Conservation (phyloP, 495 filamentous ascomycete genomes). For the Penicillium nucicola region DNA sequence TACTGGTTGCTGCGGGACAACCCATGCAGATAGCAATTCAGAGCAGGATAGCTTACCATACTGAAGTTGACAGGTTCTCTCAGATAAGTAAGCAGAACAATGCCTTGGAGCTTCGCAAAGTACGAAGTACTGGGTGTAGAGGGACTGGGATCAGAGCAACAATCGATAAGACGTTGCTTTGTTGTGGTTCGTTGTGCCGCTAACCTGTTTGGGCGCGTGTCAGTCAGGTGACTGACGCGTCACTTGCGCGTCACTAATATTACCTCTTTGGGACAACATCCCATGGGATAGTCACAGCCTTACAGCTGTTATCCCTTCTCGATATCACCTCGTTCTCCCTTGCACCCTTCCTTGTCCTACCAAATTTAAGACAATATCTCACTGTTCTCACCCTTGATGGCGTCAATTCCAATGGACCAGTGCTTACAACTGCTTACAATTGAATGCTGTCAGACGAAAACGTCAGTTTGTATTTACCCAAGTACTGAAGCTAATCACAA, state of each 20-base stretch:
- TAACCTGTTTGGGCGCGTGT: constrained; percentile 20
- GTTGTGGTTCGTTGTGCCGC: constrained; percentile 14
- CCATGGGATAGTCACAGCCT: too few species aligned
- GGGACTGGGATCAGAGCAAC: background rate
- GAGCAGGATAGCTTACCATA: constrained; percentile 14
- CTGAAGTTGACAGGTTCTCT: background rate
- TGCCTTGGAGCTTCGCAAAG: background rate
- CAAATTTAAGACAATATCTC: background rate
- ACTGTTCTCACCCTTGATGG: too few species aligned
- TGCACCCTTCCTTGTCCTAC: background rate
- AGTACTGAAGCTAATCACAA: constrained; percentile 18
- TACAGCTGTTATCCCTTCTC: too few species aligned
- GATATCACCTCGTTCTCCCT: too few species aligned
- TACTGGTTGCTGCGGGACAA: constrained; percentile 2
- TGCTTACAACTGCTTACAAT: too few species aligned
- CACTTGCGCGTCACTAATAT: constrained; percentile 3
- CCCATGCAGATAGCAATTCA: too few species aligned
- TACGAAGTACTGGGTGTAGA: background rate
- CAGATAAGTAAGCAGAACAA: background rate
- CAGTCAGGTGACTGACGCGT: constrained; percentile 12
- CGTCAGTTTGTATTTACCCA: constrained; percentile 18
- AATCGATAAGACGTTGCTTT: constrained; percentile 21
- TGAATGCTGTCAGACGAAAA: background rate
- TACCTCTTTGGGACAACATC: constrained; percentile 4
- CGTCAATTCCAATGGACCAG: too few species aligned